A percentile compares a stretch with the other conserved stretches of the same genome.
Evolutionary conservation across 2,329 filamentous ascomycete genomes (phyloP).

Genomic region (Colletotrichum orbiculare): DNA sequence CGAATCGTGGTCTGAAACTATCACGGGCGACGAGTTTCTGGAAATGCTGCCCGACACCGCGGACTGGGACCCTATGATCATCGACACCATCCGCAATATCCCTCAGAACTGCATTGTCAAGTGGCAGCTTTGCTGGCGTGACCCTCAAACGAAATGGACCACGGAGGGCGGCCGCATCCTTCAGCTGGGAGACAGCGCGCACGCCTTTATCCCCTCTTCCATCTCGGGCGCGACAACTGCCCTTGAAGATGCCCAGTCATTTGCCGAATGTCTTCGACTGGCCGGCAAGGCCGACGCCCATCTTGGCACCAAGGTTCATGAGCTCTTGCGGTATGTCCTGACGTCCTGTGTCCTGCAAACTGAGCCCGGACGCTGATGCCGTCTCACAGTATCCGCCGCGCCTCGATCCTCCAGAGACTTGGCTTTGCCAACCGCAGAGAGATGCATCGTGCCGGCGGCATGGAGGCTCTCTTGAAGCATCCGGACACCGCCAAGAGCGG

Average conservation of each 20-base stretch:
- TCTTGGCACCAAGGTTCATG: slow-evolving; percentile 2
- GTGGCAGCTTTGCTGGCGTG: slow-evolving; percentile 37
- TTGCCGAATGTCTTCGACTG: slow-evolving; percentile 37
- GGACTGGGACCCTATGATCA: slow-evolving; percentile 14
- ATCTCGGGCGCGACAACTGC: slow-evolving; percentile 38
- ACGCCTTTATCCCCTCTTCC: slow-evolving; percentile 38
- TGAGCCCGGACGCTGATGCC: fast-evolving
- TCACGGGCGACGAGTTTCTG: slow-evolving; percentile 10
- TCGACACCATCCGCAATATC: slow-evolving; percentile 11
- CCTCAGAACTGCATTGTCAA: slow-evolving; percentile 27
- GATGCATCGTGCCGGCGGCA: slow-evolving; percentile 10
- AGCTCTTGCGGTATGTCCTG: slow-evolving; percentile 10
- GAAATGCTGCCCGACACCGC: slow-evolving; percentile 3
- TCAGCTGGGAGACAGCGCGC: slow-evolving; percentile 39
- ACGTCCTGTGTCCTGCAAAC: background rate
- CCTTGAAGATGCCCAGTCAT: slow-evolving; percentile 38
- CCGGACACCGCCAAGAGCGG: background rate
- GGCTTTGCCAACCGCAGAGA: slow-evolving; percentile 4
- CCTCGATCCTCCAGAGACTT: background rate
- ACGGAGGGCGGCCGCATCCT: slow-evolving; percentile 34
- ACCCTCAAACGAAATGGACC: slow-evolving; percentile 34
- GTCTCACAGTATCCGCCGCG: background rate
- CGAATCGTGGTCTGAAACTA: slow-evolving; percentile 16
- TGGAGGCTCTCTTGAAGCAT: slow-evolving; percentile 17
- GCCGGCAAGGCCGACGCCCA: slow-evolving; percentile 4